These are phyloP conservation scores for Rhizophagus prolifer DNA, from an alignment of 192 early-diverging fungal species.

Conservation along the genomic window DNA sequence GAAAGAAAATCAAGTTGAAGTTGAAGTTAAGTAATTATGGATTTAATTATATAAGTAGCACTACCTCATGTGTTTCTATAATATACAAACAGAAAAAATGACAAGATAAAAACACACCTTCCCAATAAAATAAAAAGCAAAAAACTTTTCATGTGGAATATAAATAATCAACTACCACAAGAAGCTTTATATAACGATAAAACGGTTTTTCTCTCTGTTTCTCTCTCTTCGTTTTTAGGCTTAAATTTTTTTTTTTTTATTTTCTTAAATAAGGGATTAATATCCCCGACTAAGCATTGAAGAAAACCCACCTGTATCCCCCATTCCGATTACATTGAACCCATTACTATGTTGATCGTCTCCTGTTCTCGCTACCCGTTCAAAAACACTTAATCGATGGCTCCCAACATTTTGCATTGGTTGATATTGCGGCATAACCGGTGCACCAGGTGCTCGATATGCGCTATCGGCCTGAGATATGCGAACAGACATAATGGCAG, in stretches of 20 bases:
- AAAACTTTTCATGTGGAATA: conserved; percentile 6
- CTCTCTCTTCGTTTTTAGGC: conserved; percentile 3
- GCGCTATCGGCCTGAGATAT: conserved; percentile 33
- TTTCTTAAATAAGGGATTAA: conserved; percentile 11
- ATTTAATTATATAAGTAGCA: neutral
- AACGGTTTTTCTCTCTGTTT: conserved; percentile 2
- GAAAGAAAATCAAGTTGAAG: neutral
- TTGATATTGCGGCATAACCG: conserved; percentile 24
- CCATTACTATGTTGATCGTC: conserved; percentile 29
- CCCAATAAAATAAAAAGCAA: conserved; percentile 26
- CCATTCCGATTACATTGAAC: conserved; percentile 31
- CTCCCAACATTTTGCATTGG: conserved; percentile 31
- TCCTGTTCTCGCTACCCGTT: conserved; percentile 29
- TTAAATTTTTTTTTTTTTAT: conserved; percentile 14
- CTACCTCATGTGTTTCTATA: neutral
- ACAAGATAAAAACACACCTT: conserved; percentile 18
- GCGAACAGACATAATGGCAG: conserved; percentile 60
- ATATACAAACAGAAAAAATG: conserved; percentile 12
- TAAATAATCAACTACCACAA: conserved; percentile 18
- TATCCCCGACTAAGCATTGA: conserved; percentile 34
- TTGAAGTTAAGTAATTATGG: conserved; percentile 6
- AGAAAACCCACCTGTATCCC: conserved; percentile 34
- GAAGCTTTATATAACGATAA: neutral
- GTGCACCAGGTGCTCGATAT: conserved; percentile 25
- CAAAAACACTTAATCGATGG: conserved; percentile 34